Conservation (phyloP, 169 alveolate genomes). For the Plasmodium vivax region DNA sequence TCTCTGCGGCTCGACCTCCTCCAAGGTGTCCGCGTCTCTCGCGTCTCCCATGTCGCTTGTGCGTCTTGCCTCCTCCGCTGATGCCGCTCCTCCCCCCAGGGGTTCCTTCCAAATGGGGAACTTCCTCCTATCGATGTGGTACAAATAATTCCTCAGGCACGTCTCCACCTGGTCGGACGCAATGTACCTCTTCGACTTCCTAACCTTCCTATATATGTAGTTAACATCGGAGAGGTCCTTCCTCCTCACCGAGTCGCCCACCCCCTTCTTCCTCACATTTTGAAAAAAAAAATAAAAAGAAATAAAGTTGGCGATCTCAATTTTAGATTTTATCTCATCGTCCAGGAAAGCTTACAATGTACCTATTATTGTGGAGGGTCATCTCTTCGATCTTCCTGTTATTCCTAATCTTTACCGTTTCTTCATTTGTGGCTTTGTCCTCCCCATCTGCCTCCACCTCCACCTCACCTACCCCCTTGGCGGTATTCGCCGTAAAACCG, state of each 20-base stretch:
- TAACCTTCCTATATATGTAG: conserved; percentile 8
- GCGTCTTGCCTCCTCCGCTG: not conserved
- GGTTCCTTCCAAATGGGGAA: conserved; percentile 6
- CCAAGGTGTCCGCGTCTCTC: not conserved
- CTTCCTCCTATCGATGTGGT: conserved; percentile 23
- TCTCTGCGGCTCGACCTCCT: not conserved
- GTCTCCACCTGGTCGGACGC: conserved; percentile 1
- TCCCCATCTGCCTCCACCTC: not conserved
- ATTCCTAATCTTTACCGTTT: not conserved
- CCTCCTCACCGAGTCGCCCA: not conserved
- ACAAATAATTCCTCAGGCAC: conserved; percentile 53
- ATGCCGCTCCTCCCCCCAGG: not conserved
- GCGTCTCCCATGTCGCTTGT: not conserved
- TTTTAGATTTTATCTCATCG: conserved; percentile 11
- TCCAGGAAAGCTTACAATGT: conserved; percentile 19
- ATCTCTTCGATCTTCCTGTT: conserved; percentile 10
- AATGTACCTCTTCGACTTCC: conserved; percentile 31
- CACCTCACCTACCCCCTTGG: not conserved
- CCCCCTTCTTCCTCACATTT: not conserved
- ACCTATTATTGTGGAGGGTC: conserved; percentile 13
- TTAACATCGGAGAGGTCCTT: not conserved
- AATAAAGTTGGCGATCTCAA: conserved; percentile 68
- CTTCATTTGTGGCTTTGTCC: not conserved
- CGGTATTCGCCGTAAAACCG: not conserved
- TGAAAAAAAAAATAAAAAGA: conserved; percentile 53